phyloP scores from a whole-genome alignment of 208 protist genomes.

The Blastocrithidia nonstop region DNA sequence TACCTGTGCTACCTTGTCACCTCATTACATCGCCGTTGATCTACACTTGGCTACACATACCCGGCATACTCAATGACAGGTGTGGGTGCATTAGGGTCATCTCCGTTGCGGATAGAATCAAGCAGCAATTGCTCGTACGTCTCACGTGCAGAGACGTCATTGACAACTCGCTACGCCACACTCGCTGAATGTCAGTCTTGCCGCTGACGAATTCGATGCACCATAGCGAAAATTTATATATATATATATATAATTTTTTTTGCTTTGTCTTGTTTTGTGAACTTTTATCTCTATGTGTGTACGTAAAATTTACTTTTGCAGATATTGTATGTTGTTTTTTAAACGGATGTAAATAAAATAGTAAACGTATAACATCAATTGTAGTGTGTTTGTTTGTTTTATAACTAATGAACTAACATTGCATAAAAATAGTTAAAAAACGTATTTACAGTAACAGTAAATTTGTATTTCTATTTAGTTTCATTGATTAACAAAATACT shows the following conservation, averaged over 20 bases:
- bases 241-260: constrained; percentile 3
- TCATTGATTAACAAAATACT: too few species aligned
- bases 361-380: too few species aligned
- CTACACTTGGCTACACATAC: constrained; percentile 50
- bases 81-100: constrained; percentile 45
- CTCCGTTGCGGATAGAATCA: constrained; percentile 38
- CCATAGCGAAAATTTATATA: constrained; percentile 3
- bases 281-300: not conserved
- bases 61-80: constrained; percentile 41
- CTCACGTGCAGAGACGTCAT: constrained; percentile 48
- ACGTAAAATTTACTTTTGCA: not conserved
- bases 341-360: too few species aligned
- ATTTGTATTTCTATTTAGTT: too few species aligned
- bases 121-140: constrained; percentile 75
- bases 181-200: constrained; percentile 48
- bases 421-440: too few species aligned
- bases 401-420: too few species aligned
- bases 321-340: too few species aligned
- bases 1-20: constrained; percentile 20
- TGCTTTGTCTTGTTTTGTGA: not conserved
- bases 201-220: constrained; percentile 21
- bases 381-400: too few species aligned
- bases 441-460: too few species aligned
- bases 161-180: constrained; percentile 51
- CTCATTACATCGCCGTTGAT: constrained; percentile 15